phyloP scores from a whole-genome alignment of 2,329 filamentous ascomycete genomes.

The Ophiostoma australiae region DNA sequence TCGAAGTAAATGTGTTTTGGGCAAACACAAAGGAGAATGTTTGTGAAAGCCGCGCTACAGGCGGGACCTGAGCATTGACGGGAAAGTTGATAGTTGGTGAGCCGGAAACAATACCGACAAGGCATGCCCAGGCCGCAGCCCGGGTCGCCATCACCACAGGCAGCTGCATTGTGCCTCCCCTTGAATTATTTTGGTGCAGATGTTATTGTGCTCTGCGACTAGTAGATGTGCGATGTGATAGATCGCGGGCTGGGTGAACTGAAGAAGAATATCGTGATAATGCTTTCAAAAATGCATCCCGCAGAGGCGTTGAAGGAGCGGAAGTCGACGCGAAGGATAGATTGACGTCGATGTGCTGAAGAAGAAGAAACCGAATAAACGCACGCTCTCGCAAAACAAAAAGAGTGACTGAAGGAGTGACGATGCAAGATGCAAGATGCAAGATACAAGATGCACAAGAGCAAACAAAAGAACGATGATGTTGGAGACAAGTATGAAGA shows the following conservation, averaged over 20 bases:
- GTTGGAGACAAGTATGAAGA: background rate
- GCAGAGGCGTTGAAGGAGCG: background rate
- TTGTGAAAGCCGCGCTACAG: constrained; percentile 64
- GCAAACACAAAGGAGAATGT: constrained; percentile 69
- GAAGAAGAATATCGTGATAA: background rate
- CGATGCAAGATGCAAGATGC: background rate
- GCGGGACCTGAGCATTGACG: constrained; percentile 78
- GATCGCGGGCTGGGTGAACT: background rate
- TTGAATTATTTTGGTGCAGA: background rate
- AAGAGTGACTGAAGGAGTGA: constrained; percentile 15
- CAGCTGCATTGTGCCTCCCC: constrained; percentile 20
- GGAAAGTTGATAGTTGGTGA: constrained; percentile 57
- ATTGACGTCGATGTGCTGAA: background rate
- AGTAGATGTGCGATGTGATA: background rate
- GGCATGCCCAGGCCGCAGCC: constrained; percentile 23
- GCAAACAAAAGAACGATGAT: constrained; percentile 9
- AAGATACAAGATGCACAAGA: background rate
- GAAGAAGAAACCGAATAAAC: background rate
- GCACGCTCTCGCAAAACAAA: constrained; percentile 7
- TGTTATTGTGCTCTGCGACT: background rate
- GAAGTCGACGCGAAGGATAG: background rate
- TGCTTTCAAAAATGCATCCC: background rate
- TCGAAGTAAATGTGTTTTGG: constrained; percentile 64
- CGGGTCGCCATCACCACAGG: constrained; percentile 19
- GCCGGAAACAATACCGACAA: constrained; percentile 29